Percentiles rank a stretch among this genome's conserved stretches.
phyloP scores from a whole-genome alignment of 768 basidiomycete species.

The Galerina marginata region DNA sequence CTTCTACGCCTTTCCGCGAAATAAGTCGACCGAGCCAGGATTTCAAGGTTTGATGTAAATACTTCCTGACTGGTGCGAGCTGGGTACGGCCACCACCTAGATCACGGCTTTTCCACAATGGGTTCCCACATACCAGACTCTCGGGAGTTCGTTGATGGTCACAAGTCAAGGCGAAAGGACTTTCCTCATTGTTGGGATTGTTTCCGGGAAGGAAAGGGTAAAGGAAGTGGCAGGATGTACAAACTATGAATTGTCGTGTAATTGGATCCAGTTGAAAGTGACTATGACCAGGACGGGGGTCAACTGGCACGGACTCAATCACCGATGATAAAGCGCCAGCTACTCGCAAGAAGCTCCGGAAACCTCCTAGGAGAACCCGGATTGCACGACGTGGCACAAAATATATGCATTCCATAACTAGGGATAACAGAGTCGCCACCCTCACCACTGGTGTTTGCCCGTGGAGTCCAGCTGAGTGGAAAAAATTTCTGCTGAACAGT shows the following conservation, averaged over 20 bases:
- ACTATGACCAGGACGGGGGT: conserved; percentile 22
- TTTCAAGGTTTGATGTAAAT: conserved; percentile 5
- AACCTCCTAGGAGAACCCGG: conserved; percentile 24
- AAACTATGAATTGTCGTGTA: conserved; percentile 23
- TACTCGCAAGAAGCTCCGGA: conserved; percentile 18
- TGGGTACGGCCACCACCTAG: not conserved
- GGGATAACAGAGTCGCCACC: not conserved
- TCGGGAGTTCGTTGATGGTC: conserved; percentile 2
- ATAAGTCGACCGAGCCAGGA: conserved; percentile 2
- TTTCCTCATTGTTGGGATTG: too few relatives aligned
- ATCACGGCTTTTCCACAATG: conserved; percentile 24
- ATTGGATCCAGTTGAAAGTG: conserved; percentile 29
- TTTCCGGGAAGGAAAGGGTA: conserved; percentile 19
- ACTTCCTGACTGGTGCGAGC: conserved; percentile 12
- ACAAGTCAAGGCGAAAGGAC: not conserved
- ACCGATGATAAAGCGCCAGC: not conserved
- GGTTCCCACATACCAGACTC: conserved; percentile 16
- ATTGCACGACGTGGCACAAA: too few relatives aligned
- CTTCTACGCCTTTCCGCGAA: conserved; percentile 2
- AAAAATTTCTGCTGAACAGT: not conserved
- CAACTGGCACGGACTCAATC: conserved; percentile 20
- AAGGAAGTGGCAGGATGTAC: too few relatives aligned
- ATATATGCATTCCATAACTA: conserved; percentile 22
- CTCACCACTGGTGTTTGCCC: not conserved
- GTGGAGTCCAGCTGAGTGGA: not conserved